phyloP scores from a whole-genome alignment of 2,329 filamentous ascomycete species.

The Gnomoniopsis sp. region DNA sequence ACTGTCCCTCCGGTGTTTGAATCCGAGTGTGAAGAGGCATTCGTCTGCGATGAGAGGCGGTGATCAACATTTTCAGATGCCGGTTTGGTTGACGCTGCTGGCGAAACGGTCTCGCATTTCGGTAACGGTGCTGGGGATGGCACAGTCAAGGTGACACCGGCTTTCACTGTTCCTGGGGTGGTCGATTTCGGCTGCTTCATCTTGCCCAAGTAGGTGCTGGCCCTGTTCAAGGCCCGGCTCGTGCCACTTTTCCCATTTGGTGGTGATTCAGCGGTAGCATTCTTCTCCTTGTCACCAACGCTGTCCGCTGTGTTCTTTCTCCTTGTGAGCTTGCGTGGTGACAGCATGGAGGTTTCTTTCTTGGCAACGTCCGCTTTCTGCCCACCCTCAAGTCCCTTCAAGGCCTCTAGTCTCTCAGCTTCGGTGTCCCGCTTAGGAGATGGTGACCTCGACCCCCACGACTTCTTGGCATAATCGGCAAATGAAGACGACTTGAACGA shows the following conservation, averaged over 20 bases:
- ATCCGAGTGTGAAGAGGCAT: conserved; percentile 16
- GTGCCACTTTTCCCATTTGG: conserved; percentile 24
- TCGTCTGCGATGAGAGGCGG: conserved; percentile 41
- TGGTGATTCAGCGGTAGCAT: conserved; percentile 32
- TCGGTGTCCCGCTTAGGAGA: conserved; percentile 35
- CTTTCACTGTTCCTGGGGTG: conserved; percentile 27
- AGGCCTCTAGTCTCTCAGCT: conserved; percentile 22
- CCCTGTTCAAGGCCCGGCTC: conserved; percentile 38
- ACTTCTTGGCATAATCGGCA: conserved; percentile 46
- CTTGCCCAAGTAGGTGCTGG: conserved; percentile 48
- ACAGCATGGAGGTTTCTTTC: conserved; percentile 25
- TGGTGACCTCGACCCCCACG: conserved; percentile 51
- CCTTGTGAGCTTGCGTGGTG: conserved; percentile 27
- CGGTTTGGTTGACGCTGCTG: conserved; percentile 3
- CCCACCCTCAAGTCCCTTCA: conserved; percentile 2
- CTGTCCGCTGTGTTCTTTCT: conserved; percentile 28
- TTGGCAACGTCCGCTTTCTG: neutral
- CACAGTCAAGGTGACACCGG: conserved; percentile 22
- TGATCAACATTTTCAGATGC: conserved; percentile 9
- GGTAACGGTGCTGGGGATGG: neutral
- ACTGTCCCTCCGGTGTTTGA: conserved; percentile 14
- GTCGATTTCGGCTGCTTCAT: conserved; percentile 45
- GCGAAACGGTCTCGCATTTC: conserved; percentile 20
- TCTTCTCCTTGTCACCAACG: conserved; percentile 28
- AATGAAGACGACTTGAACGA: conserved; percentile 35